phyloP scores from a whole-genome alignment of 192 early-diverging fungal genomes.

The Coemansia biformis region DNA sequence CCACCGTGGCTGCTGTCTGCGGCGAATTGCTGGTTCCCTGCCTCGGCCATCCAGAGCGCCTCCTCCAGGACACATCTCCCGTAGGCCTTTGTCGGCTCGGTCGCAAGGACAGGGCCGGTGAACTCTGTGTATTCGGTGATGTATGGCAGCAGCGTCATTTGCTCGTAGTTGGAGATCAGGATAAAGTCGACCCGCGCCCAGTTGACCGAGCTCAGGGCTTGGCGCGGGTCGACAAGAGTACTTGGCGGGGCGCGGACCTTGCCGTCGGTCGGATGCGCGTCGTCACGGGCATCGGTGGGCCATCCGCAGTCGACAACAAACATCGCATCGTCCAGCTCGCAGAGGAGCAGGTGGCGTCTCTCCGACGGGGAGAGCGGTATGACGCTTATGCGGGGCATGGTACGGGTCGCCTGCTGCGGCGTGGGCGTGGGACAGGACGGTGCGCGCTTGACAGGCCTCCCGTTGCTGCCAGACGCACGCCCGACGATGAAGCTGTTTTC shows the following conservation, averaged over 20 bases:
- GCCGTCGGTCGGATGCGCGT: conserved; percentile 3
- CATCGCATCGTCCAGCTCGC: conserved; percentile 50
- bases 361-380: conserved; percentile 44
- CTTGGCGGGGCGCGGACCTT: conserved; percentile 6
- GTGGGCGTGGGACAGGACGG: too few species aligned
- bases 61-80: conserved; percentile 53
- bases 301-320: conserved; percentile 52
- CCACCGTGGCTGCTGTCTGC: not conserved
- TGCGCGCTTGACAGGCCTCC: too few species aligned
- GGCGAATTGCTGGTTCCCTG: not conserved
- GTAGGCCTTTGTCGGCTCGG: conserved; percentile 75
- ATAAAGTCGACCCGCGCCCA: conserved; percentile 68
- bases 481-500: too few species aligned
- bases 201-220: conserved; percentile 53
- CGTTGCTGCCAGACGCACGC: too few species aligned
- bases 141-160: conserved; percentile 73
- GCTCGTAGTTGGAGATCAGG: conserved; percentile 67
- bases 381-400: conserved; percentile 45
- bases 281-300: conserved; percentile 16
- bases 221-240: conserved; percentile 16
- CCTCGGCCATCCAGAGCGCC: not conserved
- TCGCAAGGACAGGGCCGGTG: conserved; percentile 69
- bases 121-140: conserved; percentile 79
- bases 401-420: too few species aligned
- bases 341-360: conserved; percentile 39